Evolutionary conservation across 257 asterid species (phyloP).

Genomic region (Solanum virginianum): DNA sequence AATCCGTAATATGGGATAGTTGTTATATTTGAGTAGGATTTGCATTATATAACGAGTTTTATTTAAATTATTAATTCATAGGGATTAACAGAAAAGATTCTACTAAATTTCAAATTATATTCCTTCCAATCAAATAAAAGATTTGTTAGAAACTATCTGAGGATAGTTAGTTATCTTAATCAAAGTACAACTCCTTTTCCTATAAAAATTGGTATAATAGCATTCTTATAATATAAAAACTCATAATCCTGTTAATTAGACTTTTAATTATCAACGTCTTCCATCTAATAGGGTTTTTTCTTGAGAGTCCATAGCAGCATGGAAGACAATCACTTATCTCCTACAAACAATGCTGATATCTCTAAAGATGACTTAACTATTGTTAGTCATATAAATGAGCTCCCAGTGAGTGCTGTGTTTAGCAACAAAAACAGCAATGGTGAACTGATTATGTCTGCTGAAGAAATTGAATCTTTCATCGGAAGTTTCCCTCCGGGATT

Average conservation of each 20-base stretch:
- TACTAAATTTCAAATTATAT: too few relatives aligned
- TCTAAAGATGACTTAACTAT: not conserved
- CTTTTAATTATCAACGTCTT: not conserved
- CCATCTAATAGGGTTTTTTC: not conserved
- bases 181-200: not conserved
- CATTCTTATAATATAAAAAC: not conserved
- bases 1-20: not conserved
- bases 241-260: not conserved
- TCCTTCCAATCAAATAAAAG: too few relatives aligned
- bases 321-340: not conserved
- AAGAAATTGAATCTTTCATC: not conserved
- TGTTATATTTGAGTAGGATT: not conserved
- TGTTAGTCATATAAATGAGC: not conserved
- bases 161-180: not conserved
- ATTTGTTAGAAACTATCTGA: not conserved
- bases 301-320: not conserved
- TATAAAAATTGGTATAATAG: not conserved
- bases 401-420: not conserved
- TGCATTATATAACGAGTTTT: not conserved
- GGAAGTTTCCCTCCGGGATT: conserved; percentile 9
- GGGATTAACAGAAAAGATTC: too few relatives aligned
- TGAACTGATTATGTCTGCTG: not conserved
- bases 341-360: not conserved
- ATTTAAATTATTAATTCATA: not conserved
- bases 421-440: not conserved